These are phyloP conservation scores for Penicillium fuscoglaucum DNA, from an alignment of 2,329 filamentous ascomycete genomes.

Conservation along the genomic window DNA sequence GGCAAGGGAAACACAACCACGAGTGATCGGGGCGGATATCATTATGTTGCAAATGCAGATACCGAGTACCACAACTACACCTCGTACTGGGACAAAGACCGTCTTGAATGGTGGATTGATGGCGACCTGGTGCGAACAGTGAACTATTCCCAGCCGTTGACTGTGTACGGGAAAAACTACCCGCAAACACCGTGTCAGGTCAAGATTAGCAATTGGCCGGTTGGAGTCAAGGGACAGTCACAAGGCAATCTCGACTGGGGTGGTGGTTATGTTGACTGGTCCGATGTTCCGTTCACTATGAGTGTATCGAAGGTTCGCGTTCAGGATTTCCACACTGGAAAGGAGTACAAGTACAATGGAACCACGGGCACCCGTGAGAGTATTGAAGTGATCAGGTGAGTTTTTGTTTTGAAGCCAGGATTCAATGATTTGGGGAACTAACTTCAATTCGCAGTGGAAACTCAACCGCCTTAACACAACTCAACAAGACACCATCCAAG, in stretches of 20 bases:
- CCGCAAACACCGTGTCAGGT: slow-evolving; percentile 73
- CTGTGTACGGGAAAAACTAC: slow-evolving; percentile 54
- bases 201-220: slow-evolving; percentile 68
- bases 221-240: slow-evolving; percentile 50
- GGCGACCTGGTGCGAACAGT: slow-evolving; percentile 61
- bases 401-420: neutral
- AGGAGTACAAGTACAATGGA: slow-evolving; percentile 67
- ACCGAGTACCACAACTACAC: slow-evolving; percentile 49
- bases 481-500: slow-evolving; percentile 13
- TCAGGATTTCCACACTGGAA: slow-evolving; percentile 58
- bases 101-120: slow-evolving; percentile 67
- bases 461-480: slow-evolving; percentile 13
- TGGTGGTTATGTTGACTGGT: slow-evolving; percentile 66
- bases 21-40: slow-evolving; percentile 81
- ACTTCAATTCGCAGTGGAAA: slow-evolving; percentile 12
- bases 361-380: slow-evolving; percentile 62
- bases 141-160: slow-evolving; percentile 58
- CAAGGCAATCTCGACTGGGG: slow-evolving; percentile 64
- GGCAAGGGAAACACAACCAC: slow-evolving; percentile 76
- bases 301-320: slow-evolving; percentile 62
- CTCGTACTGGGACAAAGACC: slow-evolving; percentile 66
- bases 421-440: neutral
- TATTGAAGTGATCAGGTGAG: slow-evolving; percentile 56
- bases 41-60: slow-evolving; percentile 62
- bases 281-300: slow-evolving; percentile 69